phyloP scores from a whole-genome alignment of 2,329 filamentous ascomycete species.

The Penicillium italicum region DNA sequence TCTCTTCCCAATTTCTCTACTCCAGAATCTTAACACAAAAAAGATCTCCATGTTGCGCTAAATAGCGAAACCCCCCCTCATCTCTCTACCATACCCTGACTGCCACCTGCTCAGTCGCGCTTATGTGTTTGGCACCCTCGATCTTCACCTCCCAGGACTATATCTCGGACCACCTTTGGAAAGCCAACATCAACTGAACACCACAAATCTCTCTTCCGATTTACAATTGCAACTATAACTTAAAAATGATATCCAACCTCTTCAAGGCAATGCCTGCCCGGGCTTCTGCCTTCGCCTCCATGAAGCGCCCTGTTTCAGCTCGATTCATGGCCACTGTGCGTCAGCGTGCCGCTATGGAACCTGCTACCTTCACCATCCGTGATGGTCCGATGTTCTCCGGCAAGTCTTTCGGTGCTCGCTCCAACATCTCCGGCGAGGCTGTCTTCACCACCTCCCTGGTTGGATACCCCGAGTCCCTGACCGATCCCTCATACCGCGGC shows the following conservation, averaged over 20 bases:
- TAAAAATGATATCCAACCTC: slow-evolving; percentile 54
- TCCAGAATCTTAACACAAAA: slow-evolving; percentile 10
- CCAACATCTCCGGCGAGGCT: slow-evolving; percentile 95
- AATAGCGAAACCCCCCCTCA: slow-evolving; percentile 12
- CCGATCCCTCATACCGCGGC: slow-evolving; percentile 64
- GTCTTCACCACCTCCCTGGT: slow-evolving; percentile 98
- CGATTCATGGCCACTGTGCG: slow-evolving; percentile 62
- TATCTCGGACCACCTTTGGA: slow-evolving; percentile 68
- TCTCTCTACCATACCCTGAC: slow-evolving; percentile 28
- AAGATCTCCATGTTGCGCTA: slow-evolving; percentile 30
- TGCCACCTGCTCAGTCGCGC: slow-evolving; percentile 53
- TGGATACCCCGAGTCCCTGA: slow-evolving; percentile 88
- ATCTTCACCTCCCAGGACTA: slow-evolving; percentile 82
- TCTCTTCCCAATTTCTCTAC: slow-evolving; percentile 13
- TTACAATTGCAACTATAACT: slow-evolving; percentile 13
- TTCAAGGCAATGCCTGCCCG: slow-evolving; percentile 51
- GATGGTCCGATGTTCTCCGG: slow-evolving; percentile 95
- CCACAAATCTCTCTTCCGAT: slow-evolving; percentile 18
- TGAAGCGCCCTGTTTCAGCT: slow-evolving; percentile 37
- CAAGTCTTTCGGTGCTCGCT: slow-evolving; percentile 92
- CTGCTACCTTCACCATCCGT: slow-evolving; percentile 92
- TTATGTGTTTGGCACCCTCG: slow-evolving; percentile 82
- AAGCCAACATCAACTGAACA: slow-evolving; percentile 57
- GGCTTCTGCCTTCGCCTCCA: slow-evolving; percentile 44
- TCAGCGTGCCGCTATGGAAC: slow-evolving; percentile 67